These are phyloP conservation scores for Apiotrichum gracile DNA, from an alignment of 1,284 basidiomycete genomes.

Conservation along the genomic window DNA sequence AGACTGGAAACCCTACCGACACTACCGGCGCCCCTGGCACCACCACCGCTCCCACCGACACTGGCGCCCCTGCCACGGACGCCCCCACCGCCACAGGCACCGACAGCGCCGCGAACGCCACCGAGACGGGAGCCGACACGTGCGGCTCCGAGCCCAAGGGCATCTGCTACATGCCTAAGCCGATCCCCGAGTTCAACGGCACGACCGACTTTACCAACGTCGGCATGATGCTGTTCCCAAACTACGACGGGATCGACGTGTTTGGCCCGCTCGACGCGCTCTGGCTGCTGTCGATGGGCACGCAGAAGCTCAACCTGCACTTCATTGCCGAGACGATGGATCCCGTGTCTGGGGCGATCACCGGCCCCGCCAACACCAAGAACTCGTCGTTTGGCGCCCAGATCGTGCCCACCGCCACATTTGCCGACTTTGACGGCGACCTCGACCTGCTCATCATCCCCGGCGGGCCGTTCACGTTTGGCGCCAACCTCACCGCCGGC, in stretches of 20 bases:
- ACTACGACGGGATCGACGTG: background rate
- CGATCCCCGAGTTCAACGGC: background rate
- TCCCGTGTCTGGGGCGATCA: background rate
- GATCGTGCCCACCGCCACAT: background rate
- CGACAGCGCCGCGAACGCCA: too few relatives aligned
- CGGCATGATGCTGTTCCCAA: background rate
- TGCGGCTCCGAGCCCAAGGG: too few relatives aligned
- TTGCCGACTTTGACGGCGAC: background rate
- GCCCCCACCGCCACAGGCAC: too few relatives aligned
- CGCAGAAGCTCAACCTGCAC: background rate
- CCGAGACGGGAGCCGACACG: too few relatives aligned
- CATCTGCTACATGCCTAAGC: background rate
- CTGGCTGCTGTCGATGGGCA: background rate
- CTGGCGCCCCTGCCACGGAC: too few relatives aligned
- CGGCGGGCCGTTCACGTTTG: background rate
- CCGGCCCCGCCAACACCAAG: background rate
- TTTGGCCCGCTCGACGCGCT: background rate
- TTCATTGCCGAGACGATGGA: background rate
- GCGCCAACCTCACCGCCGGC: background rate
- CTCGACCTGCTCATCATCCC: conserved; percentile 1
- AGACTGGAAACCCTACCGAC: too few relatives aligned
- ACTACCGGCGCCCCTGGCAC: too few relatives aligned
- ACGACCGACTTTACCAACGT: background rate
- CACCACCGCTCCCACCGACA: too few relatives aligned
- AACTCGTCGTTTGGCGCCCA: background rate